phyloP scores from a whole-genome alignment of 805 yeast genomes.

The Ogataea nonfermentans region DNA sequence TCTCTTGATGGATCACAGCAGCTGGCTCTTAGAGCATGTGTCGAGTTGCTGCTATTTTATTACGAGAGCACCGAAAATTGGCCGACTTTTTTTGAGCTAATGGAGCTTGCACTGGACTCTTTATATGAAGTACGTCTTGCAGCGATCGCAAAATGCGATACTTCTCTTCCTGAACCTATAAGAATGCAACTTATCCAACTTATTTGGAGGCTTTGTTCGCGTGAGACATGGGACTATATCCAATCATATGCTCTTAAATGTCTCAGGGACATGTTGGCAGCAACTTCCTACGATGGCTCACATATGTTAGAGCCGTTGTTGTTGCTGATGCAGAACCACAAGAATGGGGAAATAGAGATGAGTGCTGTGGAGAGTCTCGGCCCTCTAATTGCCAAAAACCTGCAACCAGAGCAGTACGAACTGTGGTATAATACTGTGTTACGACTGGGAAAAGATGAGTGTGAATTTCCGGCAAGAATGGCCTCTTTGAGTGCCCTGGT shows the following conservation, averaged over 20 bases:
- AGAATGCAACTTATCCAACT: conserved; percentile 5
- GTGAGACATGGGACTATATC: conserved; percentile 42
- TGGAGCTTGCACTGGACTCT: conserved; percentile 34
- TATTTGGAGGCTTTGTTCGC: conserved; percentile 27
- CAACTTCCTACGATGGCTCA: neutral
- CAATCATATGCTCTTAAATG: conserved; percentile 41
- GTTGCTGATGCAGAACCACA: neutral
- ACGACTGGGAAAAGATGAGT: conserved; percentile 39
- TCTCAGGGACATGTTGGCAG: conserved; percentile 28
- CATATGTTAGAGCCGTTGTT: conserved; percentile 4
- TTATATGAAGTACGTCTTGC: conserved; percentile 45
- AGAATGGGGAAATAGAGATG: conserved; percentile 5
- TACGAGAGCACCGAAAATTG: conserved; percentile 15
- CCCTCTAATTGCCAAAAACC: conserved; percentile 8
- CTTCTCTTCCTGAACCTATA: conserved; percentile 3
- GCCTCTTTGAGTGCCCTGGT: conserved; percentile 45
- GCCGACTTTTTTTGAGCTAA: conserved; percentile 28
- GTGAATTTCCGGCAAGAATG: conserved; percentile 44
- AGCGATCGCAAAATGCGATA: conserved; percentile 36
- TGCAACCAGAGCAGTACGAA: conserved; percentile 16
- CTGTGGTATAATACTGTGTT: conserved; percentile 32
- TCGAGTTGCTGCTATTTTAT: conserved; percentile 31
- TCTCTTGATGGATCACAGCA: conserved; percentile 50
- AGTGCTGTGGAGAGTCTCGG: conserved; percentile 9
- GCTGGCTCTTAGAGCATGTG: conserved; percentile 39